Conservation (phyloP, 306 rosid genomes). For the Quercus berberidifolia region DNA sequence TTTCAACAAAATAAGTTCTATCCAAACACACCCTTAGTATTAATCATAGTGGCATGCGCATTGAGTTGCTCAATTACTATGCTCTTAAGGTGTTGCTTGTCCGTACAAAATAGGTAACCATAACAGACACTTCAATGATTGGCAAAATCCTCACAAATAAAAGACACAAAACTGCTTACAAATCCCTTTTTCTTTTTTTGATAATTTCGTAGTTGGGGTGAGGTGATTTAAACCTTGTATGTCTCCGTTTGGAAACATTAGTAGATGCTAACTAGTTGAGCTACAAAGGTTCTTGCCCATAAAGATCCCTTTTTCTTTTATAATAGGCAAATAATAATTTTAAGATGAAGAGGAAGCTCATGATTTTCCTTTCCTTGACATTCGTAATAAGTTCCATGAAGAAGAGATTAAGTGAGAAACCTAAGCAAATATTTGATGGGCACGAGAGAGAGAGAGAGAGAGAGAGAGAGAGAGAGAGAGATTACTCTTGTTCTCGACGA, state of each 20-base stretch:
- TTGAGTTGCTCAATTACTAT: not conserved
- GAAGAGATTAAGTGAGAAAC: not conserved
- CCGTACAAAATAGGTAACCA: not conserved
- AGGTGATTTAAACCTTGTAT: too few relatives aligned
- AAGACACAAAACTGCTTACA: not conserved
- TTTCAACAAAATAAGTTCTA: too few relatives aligned
- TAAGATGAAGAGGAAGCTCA: not conserved
- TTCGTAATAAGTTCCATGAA: not conserved
- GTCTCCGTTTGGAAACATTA: too few relatives aligned
- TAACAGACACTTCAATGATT: not conserved
- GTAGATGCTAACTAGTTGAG: too few relatives aligned
- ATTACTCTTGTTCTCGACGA: slow-evolving; percentile 70
- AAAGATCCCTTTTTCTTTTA: not conserved
- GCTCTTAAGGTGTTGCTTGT: not conserved
- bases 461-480: slow-evolving; percentile 5
- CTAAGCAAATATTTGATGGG: not conserved
- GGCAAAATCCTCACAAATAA: not conserved
- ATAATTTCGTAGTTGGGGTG: too few relatives aligned
- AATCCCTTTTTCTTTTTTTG: not conserved
- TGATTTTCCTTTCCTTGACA: not conserved
- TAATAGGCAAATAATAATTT: not conserved
- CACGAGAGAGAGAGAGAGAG: slow-evolving; percentile 6
- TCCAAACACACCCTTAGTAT: too few relatives aligned
- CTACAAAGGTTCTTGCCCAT: too few relatives aligned
- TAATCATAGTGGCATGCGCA: not conserved